Conservation (phyloP, 805 yeast species). For the Hanseniaspora hatyaiensis region DNA sequence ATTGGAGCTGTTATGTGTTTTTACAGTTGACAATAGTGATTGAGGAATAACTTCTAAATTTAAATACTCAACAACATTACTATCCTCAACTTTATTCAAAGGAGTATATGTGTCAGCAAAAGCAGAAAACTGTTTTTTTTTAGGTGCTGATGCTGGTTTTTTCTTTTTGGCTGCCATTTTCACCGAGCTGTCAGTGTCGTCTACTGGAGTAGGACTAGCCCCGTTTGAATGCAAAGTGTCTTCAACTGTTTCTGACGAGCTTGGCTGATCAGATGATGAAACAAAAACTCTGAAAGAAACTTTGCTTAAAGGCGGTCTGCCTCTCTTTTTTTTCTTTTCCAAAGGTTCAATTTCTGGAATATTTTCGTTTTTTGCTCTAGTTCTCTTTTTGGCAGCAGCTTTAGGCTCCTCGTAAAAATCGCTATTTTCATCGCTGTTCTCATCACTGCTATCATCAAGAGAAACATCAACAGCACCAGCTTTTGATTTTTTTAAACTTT, state of each 20-base stretch:
- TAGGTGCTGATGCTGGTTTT: neutral
- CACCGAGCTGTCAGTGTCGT: neutral
- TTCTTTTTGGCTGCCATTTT: neutral
- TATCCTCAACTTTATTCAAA: slow-evolving; percentile 2
- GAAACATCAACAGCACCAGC: too few relatives aligned
- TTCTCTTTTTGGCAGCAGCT: neutral
- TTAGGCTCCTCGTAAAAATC: too few relatives aligned
- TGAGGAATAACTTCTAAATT: neutral
- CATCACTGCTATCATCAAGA: too few relatives aligned
- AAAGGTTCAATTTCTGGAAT: neutral
- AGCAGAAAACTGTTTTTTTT: slow-evolving; percentile 11
- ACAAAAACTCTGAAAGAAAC: slow-evolving; percentile 1
- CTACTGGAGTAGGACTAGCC: neutral
- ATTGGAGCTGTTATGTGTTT: neutral
- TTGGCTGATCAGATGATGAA: neutral
- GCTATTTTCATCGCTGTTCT: too few relatives aligned
- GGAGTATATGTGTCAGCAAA: slow-evolving; percentile 15
- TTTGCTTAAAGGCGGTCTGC: slow-evolving; percentile 12
- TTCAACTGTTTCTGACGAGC: too few relatives aligned
- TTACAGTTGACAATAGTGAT: neutral
- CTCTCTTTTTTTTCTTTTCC: slow-evolving; percentile 9
- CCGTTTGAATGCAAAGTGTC: too few relatives aligned
- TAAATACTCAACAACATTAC: neutral
- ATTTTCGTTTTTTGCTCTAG: neutral
- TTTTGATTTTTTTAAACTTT: slow-evolving; percentile 6